phyloP scores from a whole-genome alignment of 2,329 filamentous ascomycete species.

The Pseudogymnoascus sp. region DNA sequence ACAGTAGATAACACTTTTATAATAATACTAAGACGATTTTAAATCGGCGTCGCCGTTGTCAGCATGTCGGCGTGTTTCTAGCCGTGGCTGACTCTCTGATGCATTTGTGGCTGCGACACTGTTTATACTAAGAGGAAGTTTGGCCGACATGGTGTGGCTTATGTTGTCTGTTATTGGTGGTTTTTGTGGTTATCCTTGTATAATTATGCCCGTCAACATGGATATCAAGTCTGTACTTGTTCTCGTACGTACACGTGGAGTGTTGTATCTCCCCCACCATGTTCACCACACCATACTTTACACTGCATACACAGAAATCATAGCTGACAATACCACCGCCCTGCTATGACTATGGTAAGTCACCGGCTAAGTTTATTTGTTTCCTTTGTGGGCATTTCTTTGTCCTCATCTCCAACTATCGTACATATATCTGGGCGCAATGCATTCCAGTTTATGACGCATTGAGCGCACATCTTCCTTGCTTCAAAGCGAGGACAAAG shows the following conservation, averaged over 20 bases:
- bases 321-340: background rate
- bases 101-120: background rate
- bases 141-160: background rate
- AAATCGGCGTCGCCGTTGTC: background rate
- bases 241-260: background rate
- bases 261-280: background rate
- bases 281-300: background rate
- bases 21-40: background rate
- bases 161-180: background rate
- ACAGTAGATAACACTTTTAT: conserved; percentile 1
- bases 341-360: background rate
- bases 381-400: background rate
- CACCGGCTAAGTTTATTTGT: background rate
- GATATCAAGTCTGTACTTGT: background rate
- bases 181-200: background rate
- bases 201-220: background rate
- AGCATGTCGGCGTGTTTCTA: background rate
- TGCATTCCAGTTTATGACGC: conserved; percentile 4
- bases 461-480: conserved; percentile 5
- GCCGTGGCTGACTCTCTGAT: background rate
- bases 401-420: background rate
- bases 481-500: background rate
- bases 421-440: background rate
- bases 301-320: background rate
- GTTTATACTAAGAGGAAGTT: background rate